phyloP scores from a whole-genome alignment of 257 asterid genomes.

The Fraxinus excelsior region DNA sequence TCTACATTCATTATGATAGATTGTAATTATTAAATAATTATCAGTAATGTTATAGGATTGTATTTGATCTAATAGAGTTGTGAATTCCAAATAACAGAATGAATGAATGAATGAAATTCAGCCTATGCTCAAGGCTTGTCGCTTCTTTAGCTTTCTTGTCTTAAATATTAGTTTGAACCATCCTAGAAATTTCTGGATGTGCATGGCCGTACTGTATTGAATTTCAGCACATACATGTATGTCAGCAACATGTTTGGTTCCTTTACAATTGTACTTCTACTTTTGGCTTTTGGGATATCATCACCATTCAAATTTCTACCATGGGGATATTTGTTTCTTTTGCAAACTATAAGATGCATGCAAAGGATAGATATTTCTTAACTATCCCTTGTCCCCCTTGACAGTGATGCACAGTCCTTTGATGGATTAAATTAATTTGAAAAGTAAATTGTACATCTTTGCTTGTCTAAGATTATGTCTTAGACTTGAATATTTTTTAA shows the following conservation, averaged over 20 bases:
- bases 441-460: no score
- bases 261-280: neutral
- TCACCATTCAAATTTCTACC: neutral
- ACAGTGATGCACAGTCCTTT: neutral
- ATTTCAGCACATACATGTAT: neutral
- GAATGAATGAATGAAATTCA: slow-evolving; percentile 34
- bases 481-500: no score
- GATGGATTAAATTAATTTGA: neutral
- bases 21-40: slow-evolving; percentile 26
- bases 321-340: neutral
- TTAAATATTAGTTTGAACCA: neutral
- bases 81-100: slow-evolving; percentile 26
- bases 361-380: neutral
- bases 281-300: neutral
- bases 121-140: neutral
- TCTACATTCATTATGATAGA: slow-evolving; percentile 17
- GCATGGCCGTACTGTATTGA: neutral
- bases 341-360: neutral
- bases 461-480: no score
- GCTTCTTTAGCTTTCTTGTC: neutral
- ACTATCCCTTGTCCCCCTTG: neutral
- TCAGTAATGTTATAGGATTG: slow-evolving; percentile 4
- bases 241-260: neutral
- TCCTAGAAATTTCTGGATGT: neutral
- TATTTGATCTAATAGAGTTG: no score